Conservation (phyloP, 73 alveolate genomes). For the Tetrahymena borealis region DNA sequence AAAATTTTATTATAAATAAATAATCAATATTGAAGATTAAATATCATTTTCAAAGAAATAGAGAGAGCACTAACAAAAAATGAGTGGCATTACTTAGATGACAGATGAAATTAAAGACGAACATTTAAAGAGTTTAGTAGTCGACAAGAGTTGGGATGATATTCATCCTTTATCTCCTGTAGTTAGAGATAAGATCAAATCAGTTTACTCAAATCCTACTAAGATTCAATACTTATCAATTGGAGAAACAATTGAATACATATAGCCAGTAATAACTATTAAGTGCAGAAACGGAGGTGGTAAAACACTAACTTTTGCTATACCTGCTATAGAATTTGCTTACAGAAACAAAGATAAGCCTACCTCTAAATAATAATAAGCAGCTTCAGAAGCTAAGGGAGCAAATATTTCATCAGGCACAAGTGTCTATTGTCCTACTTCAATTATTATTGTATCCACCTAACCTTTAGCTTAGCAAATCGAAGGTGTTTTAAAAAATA, state of each 20-base stretch:
- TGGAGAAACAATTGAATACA: background rate
- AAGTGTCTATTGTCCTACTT: background rate
- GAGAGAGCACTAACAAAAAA: background rate
- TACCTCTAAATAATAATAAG: background rate
- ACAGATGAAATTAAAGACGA: background rate
- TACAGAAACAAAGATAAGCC: background rate
- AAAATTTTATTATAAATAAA: too few relatives aligned
- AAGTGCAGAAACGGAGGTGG: background rate
- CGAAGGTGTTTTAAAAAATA: background rate
- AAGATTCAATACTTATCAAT: background rate
- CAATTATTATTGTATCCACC: background rate
- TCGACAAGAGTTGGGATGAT: background rate
- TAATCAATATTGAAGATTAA: too few relatives aligned
- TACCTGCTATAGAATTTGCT: background rate
- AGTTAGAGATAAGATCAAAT: background rate
- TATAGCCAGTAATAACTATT: background rate
- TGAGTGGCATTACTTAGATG: background rate
- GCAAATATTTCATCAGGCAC: background rate
- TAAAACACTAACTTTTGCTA: background rate
- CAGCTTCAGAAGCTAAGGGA: background rate
- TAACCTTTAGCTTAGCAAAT: background rate
- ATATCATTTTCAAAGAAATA: too few relatives aligned
- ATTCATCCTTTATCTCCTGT: background rate
- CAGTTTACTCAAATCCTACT: background rate
- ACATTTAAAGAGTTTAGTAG: background rate